Base-by-base conservation (phyloP, 768 basidiomycete species). In the Pulveroboletus sp. region DNA sequence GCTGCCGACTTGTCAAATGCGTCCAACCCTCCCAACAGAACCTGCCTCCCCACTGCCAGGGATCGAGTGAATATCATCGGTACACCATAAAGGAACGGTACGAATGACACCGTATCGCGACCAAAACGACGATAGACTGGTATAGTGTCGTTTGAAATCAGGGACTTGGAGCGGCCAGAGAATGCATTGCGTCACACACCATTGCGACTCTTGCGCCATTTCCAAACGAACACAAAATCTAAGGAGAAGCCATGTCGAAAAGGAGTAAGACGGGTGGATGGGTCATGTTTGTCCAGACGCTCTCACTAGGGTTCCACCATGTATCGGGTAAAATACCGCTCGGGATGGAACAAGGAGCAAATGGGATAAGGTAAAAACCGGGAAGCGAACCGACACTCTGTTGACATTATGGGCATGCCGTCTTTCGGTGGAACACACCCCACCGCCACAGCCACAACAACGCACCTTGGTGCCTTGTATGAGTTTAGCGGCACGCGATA, bases 271-370 rank as follows among this genome's bases (percentile, higher is more conserved):
- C 15, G 18, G 17, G 8, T 1, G 27, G 6, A 40, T 21, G 21
- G 2, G 21, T 2, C 12, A 32, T 41, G 21, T 32, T 37, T 17
- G 9, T 12, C 9, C 2, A n/a, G 6, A 37, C 15, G 8, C 3
- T 8, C 54, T 47, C 32, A 60, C 58, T 45, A 6, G 59, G 59
- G 9, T 61, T 61, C 59, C 60, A 61, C 54, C 45, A 50, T 7
- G 35, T 12, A 32, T 39, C 50, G 0, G 60, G 57, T 10, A 53
- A 12, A 37, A 40, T 7, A 12, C 30, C 21, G 24, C 53, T 31
- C 3, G 28, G n/a, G 17, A 53, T 2, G 17, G 40, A 32, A 21
- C 46, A 27, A 1, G 60, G 60, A n/a, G 54, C 28, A 37, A 59
- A 52, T 33, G 57, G 59, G 21, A 58, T 28, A 35, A 47, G 33